Evolutionary conservation across 768 basidiomycete species (phyloP).

Genomic region (Sistotremastrum suecicum): DNA sequence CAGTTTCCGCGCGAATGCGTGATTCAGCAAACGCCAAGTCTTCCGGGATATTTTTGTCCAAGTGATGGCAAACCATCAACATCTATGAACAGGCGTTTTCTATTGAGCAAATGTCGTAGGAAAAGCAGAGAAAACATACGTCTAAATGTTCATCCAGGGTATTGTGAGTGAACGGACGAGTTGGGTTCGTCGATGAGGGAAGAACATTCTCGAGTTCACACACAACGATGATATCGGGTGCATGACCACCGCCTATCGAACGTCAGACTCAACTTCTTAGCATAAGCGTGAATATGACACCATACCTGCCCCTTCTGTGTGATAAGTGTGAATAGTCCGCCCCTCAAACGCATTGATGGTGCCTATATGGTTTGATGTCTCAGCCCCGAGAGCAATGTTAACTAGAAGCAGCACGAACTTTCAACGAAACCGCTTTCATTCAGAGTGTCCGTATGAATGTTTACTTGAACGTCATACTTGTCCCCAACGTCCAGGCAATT

Average conservation of each 20-base stretch:
- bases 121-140: slow-evolving; percentile 29
- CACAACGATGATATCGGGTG: slow-evolving; percentile 97
- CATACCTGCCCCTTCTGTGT: slow-evolving; percentile 85
- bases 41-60: slow-evolving; percentile 82
- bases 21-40: slow-evolving; percentile 95
- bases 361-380: slow-evolving; percentile 23
- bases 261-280: not conserved
- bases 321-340: slow-evolving; percentile 93
- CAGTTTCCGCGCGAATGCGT: slow-evolving; percentile 89
- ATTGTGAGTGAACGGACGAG: slow-evolving; percentile 79
- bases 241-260: slow-evolving; percentile 72
- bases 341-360: slow-evolving; percentile 84
- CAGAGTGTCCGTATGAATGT: slow-evolving; percentile 94
- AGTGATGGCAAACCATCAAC: slow-evolving; percentile 99
- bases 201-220: slow-evolving; percentile 81
- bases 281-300: not conserved
- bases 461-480: slow-evolving; percentile 89
- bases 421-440: slow-evolving; percentile 98
- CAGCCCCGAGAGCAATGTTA: not conserved
- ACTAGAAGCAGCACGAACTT: slow-evolving; percentile 31
- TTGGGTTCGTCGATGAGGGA: slow-evolving; percentile 95
- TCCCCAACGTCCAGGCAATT: slow-evolving; percentile 73
- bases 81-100: slow-evolving; percentile 38
- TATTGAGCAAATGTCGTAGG: slow-evolving; percentile 2
- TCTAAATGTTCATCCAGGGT: slow-evolving; percentile 96